Evolutionary conservation across 805 yeast species (phyloP).

Genomic region (Ogataea pini): DNA sequence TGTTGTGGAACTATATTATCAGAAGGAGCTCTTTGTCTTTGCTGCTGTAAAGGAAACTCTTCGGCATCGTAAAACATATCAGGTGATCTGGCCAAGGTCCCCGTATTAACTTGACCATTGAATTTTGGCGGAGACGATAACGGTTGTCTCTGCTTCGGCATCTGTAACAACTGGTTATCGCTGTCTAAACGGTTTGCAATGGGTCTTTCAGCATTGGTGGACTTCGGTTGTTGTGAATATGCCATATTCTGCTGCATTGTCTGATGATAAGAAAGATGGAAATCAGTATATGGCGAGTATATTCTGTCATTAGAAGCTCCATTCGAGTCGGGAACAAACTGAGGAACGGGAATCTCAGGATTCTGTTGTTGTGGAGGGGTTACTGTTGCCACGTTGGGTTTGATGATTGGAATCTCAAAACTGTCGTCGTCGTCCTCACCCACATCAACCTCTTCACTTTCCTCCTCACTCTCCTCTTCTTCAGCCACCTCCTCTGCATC

Average conservation of each 20-base stretch:
- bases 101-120: not conserved
- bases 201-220: not conserved
- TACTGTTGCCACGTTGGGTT: conserved; percentile 15
- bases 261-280: conserved; percentile 32
- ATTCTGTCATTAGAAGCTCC: conserved; percentile 20
- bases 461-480: not conserved
- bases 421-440: conserved; percentile 23
- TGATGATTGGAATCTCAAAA: conserved; percentile 23
- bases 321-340: not conserved
- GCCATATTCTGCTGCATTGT: conserved; percentile 27
- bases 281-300: conserved; percentile 39
- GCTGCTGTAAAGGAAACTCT: not conserved
- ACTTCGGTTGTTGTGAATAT: conserved; percentile 2
- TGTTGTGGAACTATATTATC: conserved; percentile 28
- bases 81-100: conserved; percentile 4
- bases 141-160: conserved; percentile 26
- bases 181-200: conserved; percentile 8
- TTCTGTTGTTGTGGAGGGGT: not conserved
- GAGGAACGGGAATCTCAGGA: not conserved
- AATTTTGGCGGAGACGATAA: conserved; percentile 10
- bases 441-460: conserved; percentile 14
- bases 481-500: not conserved
- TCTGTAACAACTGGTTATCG: not conserved
- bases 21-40: conserved; percentile 28
- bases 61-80: conserved; percentile 11